phyloP scores from a whole-genome alignment of 2,329 filamentous ascomycete species.

The Trichophyton simii region DNA sequence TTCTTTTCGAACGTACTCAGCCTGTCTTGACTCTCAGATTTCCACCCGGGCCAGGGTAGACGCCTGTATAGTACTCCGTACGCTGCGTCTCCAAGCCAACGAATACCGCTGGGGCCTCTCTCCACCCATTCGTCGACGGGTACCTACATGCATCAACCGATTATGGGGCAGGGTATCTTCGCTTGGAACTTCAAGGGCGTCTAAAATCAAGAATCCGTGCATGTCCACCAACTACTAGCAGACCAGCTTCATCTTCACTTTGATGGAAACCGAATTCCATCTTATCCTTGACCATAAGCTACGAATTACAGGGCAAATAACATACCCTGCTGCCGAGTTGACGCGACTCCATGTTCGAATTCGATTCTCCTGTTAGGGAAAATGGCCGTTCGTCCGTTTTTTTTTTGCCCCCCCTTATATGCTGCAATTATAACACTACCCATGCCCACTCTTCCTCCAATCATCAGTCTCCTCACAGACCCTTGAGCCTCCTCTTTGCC shows the following conservation, averaged over 20 bases:
- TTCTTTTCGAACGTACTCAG: not conserved
- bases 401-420: not conserved
- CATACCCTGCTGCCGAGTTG: not conserved
- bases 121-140: not conserved
- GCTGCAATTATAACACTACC: not conserved
- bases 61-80: not conserved
- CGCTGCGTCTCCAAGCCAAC: not conserved
- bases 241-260: not conserved
- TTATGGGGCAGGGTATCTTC: not conserved
- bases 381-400: not conserved
- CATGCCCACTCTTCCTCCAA: not conserved
- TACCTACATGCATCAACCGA: slow-evolving; percentile 1
- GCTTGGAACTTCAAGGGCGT: not conserved
- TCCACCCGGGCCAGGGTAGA: not conserved
- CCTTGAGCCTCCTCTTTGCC: not conserved
- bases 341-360: not conserved
- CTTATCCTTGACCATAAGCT: not conserved
- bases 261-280: not conserved
- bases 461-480: not conserved
- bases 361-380: not conserved
- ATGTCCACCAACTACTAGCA: not conserved
- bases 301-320: not conserved
- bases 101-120: not conserved
- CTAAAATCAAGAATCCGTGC: not conserved
- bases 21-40: not conserved